Evolutionary conservation across 2,329 filamentous ascomycete genomes (phyloP), one percentile per base, ranked within the genome.

Genomic region (Leptosphaerulina australis): DNA sequence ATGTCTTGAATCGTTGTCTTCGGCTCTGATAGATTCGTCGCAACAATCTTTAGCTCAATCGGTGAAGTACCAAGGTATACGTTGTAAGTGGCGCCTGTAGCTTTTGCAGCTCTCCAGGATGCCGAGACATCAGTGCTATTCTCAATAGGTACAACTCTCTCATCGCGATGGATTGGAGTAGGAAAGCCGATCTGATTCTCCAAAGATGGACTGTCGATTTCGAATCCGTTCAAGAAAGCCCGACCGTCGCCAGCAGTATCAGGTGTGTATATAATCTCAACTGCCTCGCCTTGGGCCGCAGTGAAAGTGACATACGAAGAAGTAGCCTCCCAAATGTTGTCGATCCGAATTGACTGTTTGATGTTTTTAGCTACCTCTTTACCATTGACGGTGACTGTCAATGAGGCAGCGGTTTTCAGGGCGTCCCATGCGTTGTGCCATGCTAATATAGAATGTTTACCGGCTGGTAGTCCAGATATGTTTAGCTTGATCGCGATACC

Each of bases 401-500:
- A 39, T 5, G 49, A 52, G 6, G 67, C 62, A 1, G 55, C 49
- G n/a, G 39, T 21, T 7, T 49, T 39, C 18, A 69, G 34, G 4
- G 50, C 49, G 30, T 71, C 66, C 68, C 67, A 70, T 1, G 60
- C 62, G 33, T 71, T 71, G 44, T 70, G 66, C 58, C 60, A 71
- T 5, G 68, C 53, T 15, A 68, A 38, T 6, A 70, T 49, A 3
- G 57, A 62, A 34, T 71, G 68, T 9, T 60, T 46, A 9, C 68
- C 68, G n/a, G 59, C 40, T 2, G 61, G 20, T 3, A 71, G 56
- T 1, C 66, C 67, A 21, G 54, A 60, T 14, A 71, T 56, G 20
- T 63, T 59, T 11, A 70, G 50, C 1, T 59, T 59, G 30, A 69
- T 62, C 2, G 62, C 26, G 10, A 46, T 18, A 1, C 54, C 54